Percentiles rank a stretch among this genome's conserved stretches.
Evolutionary conservation across 352 stramenopile species (phyloP).

Genomic region (Hyaloperonospora brassicae): DNA sequence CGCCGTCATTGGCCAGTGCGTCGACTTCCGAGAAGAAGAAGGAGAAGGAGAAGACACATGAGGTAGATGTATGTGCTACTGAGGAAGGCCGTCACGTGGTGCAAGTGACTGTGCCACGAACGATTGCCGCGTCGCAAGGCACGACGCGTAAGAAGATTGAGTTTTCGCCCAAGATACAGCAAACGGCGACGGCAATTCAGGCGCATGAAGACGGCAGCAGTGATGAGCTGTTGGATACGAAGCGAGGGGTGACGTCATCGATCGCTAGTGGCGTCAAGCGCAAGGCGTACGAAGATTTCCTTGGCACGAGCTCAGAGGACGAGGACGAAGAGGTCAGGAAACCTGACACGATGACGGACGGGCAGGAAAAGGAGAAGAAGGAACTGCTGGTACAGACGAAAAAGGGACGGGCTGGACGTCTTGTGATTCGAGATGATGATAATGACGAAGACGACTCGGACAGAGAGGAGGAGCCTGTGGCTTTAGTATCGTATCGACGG

Average conservation of each 20-base stretch:
- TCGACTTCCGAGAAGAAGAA: constrained; percentile 30
- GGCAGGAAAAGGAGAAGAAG: constrained; percentile 21
- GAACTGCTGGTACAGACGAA: not conserved
- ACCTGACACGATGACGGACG: constrained; percentile 4
- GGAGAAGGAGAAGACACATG: no score
- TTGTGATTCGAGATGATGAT: constrained; percentile 80
- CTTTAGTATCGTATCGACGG: constrained; percentile 15
- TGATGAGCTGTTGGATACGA: constrained; percentile 17
- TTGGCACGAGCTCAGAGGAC: constrained; percentile 63
- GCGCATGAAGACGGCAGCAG: constrained; percentile 2
- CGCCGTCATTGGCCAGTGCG: constrained; percentile 32
- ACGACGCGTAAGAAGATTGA: constrained; percentile 57
- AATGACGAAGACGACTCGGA: constrained; percentile 81
- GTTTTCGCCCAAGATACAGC: constrained; percentile 54
- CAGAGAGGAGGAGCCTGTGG: constrained; percentile 33
- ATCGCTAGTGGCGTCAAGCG: constrained; percentile 20
- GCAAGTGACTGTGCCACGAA: constrained; percentile 9
- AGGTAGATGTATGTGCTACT: constrained; percentile 1
- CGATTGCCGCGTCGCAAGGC: constrained; percentile 16
- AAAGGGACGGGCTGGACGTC: constrained; percentile 38
- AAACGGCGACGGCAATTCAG: constrained; percentile 6
- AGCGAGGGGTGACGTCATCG: constrained; percentile 5
- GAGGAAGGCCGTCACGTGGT: constrained; percentile 8
- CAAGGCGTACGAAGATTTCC: constrained; percentile 66
- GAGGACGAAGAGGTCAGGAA: constrained; percentile 19